phyloP scores from a whole-genome alignment of 2,329 filamentous ascomycete species.

The Curvularia sp. region DNA sequence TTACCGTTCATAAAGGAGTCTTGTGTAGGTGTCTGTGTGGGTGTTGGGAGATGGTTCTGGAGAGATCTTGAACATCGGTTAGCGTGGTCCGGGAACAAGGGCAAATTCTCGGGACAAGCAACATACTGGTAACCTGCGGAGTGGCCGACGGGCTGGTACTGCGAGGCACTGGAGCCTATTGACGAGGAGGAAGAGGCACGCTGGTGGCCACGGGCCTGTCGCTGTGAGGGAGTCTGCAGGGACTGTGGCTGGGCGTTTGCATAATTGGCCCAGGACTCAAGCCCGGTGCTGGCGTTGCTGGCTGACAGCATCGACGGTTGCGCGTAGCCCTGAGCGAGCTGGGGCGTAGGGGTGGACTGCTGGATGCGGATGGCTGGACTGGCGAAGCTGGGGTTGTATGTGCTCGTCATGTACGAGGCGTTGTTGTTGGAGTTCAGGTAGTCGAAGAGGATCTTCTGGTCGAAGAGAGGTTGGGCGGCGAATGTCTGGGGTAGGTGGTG shows the following conservation, averaged over 20 bases:
- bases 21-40: slow-evolving; percentile 62
- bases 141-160: slow-evolving; percentile 41
- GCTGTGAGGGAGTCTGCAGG: slow-evolving; percentile 43
- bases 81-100: slow-evolving; percentile 45
- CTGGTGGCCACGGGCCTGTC: slow-evolving; percentile 44
- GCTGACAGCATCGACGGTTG: slow-evolving; percentile 43
- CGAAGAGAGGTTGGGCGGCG: slow-evolving; percentile 36
- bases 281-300: slow-evolving; percentile 32
- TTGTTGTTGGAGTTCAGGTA: slow-evolving; percentile 47
- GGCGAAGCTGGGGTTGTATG: slow-evolving; percentile 42
- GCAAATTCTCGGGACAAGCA: slow-evolving; percentile 54
- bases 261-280: slow-evolving; percentile 45
- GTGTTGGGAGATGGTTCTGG: slow-evolving; percentile 61
- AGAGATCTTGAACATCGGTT: slow-evolving; percentile 52
- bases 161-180: slow-evolving; percentile 47
- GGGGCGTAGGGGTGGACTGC: slow-evolving; percentile 51
- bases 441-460: slow-evolving; percentile 48
- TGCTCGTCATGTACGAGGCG: slow-evolving; percentile 45
- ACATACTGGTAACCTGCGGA: slow-evolving; percentile 52
- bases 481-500: slow-evolving; percentile 36
- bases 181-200: slow-evolving; percentile 51
- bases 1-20: slow-evolving; percentile 57
- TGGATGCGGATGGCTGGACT: slow-evolving; percentile 51
- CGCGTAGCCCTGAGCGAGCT: slow-evolving; percentile 37
- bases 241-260: slow-evolving; percentile 44